These are phyloP conservation scores for Metschnikowia proteae DNA, from an alignment of 805 yeast genomes.

Conservation along the genomic window DNA sequence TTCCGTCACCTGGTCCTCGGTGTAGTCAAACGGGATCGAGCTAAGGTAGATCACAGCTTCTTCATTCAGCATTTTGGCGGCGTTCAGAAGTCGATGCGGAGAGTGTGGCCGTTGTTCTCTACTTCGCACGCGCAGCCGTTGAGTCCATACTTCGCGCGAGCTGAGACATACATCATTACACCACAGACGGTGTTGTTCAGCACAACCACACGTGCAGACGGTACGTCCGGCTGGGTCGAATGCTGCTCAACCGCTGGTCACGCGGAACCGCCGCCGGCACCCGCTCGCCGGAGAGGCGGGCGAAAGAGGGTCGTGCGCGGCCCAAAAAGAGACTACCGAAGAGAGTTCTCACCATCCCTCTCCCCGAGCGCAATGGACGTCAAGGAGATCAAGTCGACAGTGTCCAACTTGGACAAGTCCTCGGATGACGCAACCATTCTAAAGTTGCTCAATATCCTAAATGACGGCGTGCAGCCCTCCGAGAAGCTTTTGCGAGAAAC, in stretches of 20 bases:
- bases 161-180: background rate
- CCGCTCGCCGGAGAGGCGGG: no score
- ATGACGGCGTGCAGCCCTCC: constrained; percentile 74
- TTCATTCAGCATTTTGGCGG: constrained; percentile 7
- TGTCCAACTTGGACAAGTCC: constrained; percentile 71
- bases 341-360: background rate
- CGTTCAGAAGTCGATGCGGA: no score
- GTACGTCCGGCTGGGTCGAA: no score
- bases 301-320: background rate
- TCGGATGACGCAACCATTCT: constrained; percentile 58
- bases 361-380: constrained; percentile 47
- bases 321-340: background rate
- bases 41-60: constrained; percentile 61
- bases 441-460: constrained; percentile 61
- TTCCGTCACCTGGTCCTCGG: constrained; percentile 89
- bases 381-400: constrained; percentile 67
- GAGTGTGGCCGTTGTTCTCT: background rate
- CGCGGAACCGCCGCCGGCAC: no score
- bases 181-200: background rate
- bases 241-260: no score
- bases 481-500: constrained; percentile 87
- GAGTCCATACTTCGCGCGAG: no score
- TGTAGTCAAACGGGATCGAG: constrained; percentile 86
- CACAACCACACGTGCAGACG: no score
- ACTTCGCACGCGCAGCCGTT: background rate